phyloP scores from a whole-genome alignment of 306 rosid genomes.

The Carpinus fangiana region DNA sequence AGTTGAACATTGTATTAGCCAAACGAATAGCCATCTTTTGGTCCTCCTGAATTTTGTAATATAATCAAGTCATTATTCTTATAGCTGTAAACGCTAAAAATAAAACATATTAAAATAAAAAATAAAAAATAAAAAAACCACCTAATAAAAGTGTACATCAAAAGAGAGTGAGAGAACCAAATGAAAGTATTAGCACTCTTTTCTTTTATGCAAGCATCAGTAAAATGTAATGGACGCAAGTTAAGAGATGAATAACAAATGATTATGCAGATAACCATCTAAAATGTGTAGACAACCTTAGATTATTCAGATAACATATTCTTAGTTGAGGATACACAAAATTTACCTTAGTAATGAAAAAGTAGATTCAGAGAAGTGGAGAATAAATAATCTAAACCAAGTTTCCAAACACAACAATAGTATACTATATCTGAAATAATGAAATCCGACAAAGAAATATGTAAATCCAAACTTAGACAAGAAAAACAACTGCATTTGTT shows the following conservation, averaged over 20 bases:
- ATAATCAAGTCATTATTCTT: constrained; percentile 27
- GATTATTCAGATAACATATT: neutral
- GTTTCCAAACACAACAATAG: neutral
- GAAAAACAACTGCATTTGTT: neutral
- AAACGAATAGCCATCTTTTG: constrained; percentile 80
- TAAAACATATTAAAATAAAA: neutral
- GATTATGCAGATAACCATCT: neutral
- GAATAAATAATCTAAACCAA: neutral
- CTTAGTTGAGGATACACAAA: neutral
- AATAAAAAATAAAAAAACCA: neutral
- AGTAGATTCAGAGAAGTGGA: neutral
- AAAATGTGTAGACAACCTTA: neutral
- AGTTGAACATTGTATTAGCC: constrained; percentile 86
- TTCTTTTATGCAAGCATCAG: neutral
- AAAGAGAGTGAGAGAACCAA: constrained; percentile 8
- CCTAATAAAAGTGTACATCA: constrained; percentile 2
- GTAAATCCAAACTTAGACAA: neutral
- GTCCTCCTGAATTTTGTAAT: constrained; percentile 71
- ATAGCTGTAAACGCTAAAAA: constrained; percentile 3
- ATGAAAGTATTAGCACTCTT: neutral
- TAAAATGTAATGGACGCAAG: neutral
- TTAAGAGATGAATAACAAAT: neutral
- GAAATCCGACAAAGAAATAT: neutral
- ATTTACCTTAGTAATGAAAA: neutral
- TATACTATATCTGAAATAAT: neutral